Percentiles rank a stretch among this genome's conserved stretches.
These are phyloP conservation scores for Alternaria incomplexa DNA, from an alignment of 2,329 filamentous ascomycete genomes.

Conservation along the genomic window DNA sequence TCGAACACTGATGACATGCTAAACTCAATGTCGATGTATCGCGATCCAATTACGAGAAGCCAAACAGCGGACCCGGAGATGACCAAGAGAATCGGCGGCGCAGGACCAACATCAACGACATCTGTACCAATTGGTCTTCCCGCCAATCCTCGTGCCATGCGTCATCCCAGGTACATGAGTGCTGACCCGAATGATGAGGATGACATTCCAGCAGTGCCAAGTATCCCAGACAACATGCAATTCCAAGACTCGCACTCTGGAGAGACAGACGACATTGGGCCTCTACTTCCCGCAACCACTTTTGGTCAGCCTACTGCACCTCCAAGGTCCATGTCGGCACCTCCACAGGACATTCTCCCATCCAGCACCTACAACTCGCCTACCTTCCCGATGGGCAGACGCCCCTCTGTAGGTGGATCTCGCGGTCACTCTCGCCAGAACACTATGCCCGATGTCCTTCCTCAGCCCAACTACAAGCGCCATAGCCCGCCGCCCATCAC, in stretches of 20 bases:
- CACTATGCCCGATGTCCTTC: slow-evolving; percentile 49
- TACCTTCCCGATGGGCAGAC: slow-evolving; percentile 36
- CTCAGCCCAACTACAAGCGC: slow-evolving; percentile 46
- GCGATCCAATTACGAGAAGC: slow-evolving; percentile 59
- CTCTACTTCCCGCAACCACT: slow-evolving; percentile 56
- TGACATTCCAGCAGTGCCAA: slow-evolving; percentile 60
- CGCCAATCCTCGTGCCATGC: slow-evolving; percentile 90
- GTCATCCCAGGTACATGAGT: slow-evolving; percentile 73
- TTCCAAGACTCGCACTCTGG: slow-evolving; percentile 27
- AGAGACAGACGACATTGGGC: slow-evolving; percentile 53
- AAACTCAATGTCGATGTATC: slow-evolving; percentile 43
- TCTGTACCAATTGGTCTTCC: slow-evolving; percentile 76
- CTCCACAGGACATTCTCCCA: slow-evolving; percentile 50
- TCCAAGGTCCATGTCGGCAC: slow-evolving; percentile 55
- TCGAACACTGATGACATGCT: slow-evolving; percentile 51
- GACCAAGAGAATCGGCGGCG: slow-evolving; percentile 44
- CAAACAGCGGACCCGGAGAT: slow-evolving; percentile 68
- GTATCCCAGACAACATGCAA: slow-evolving; percentile 59
- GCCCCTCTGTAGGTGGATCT: slow-evolving; percentile 45
- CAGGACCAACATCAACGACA: slow-evolving; percentile 54
- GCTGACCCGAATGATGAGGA: slow-evolving; percentile 59
- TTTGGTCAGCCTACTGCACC: slow-evolving; percentile 51
- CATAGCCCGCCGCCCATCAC: slow-evolving; percentile 51
- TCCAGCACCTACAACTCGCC: slow-evolving; percentile 32
- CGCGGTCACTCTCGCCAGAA: slow-evolving; percentile 52